Evolutionary conservation across 2,329 filamentous ascomycete genomes (phyloP).

Genomic region (Colletotrichum chrysophilum): DNA sequence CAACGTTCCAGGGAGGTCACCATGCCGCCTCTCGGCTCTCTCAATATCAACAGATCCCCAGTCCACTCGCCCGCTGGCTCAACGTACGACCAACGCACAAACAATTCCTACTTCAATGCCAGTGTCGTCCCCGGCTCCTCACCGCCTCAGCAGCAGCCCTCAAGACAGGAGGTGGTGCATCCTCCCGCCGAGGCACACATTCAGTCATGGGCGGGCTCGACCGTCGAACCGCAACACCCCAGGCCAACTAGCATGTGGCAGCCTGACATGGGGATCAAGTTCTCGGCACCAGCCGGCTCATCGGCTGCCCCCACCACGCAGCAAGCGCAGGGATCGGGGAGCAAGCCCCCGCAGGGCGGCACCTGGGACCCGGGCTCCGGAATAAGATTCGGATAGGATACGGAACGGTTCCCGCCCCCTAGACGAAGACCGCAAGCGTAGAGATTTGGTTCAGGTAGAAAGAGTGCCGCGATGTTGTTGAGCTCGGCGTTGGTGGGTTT

Average conservation of each 20-base stretch:
- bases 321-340: conserved; percentile 18
- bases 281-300: conserved; percentile 54
- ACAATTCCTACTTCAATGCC: conserved; percentile 20
- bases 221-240: conserved; percentile 61
- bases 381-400: conserved; percentile 56
- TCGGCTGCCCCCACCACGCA: conserved; percentile 24
- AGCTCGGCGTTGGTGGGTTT: conserved; percentile 9
- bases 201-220: conserved; percentile 61
- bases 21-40: conserved; percentile 55
- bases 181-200: conserved; percentile 53
- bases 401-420: not conserved
- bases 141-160: conserved; percentile 10
- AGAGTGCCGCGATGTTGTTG: not conserved
- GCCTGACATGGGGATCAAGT: conserved; percentile 81
- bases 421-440: not conserved
- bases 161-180: conserved; percentile 30
- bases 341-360: conserved; percentile 34
- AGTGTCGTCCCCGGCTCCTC: conserved; percentile 14
- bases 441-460: not conserved
- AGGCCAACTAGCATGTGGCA: conserved; percentile 71
- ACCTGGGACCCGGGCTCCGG: conserved; percentile 66
- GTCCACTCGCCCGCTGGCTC: conserved; percentile 25
- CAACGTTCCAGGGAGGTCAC: conserved; percentile 47
- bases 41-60: conserved; percentile 40
- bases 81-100: conserved; percentile 20